Evolutionary conservation across 805 yeast species (phyloP), one percentile per base, ranked within the genome.

Genomic region (Yamadazyma laniorum): DNA sequence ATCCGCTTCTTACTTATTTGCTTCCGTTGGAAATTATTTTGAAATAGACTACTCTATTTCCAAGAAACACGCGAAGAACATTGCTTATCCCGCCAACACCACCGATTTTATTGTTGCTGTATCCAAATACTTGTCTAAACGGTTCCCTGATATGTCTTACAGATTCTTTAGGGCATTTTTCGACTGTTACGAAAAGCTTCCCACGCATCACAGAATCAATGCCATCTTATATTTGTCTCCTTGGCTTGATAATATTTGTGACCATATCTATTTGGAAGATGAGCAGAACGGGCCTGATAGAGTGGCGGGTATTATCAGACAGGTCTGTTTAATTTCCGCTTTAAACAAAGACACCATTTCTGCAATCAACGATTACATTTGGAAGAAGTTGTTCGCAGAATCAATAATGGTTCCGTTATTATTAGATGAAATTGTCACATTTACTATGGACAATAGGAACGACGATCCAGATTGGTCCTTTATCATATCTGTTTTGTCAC

Each of bases 401-500:
- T 80, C 80, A 30, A 65, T 77, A 26, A 58, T 87, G 9, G 72
- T 76, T 3, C 67, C 73, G 2, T 58, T 77, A 3, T 64, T 86
- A 17, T 72, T 87, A 8, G 89, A 85, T 45, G 96, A 86, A 51
- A 76, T 85, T 16, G 76, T 86, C 5, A 75, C 80, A 2, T 82
- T 80, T 45, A 82, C 89, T 1, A 73, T 85, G 47, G 93, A 85
- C 47, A 77, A 82, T 51, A 84, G 82, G 47, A 80, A 87, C n/a
- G 87, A 82, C 48, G 84, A 82, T 3, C 74, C 77, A 26, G 80
- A 74, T 33, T 85, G 87, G 87, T 70, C 72, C 14, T 75, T 73
- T 32, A 72, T 80, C 5, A 71, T 82, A 2, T 71, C 82, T 1
- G 69, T 83, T n/a, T 64, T 87, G 46, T 73, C 82, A 1, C 89